These are phyloP conservation scores for Fusarium agapanthi DNA, from an alignment of 2,329 filamentous ascomycete species.

Conservation along the genomic window DNA sequence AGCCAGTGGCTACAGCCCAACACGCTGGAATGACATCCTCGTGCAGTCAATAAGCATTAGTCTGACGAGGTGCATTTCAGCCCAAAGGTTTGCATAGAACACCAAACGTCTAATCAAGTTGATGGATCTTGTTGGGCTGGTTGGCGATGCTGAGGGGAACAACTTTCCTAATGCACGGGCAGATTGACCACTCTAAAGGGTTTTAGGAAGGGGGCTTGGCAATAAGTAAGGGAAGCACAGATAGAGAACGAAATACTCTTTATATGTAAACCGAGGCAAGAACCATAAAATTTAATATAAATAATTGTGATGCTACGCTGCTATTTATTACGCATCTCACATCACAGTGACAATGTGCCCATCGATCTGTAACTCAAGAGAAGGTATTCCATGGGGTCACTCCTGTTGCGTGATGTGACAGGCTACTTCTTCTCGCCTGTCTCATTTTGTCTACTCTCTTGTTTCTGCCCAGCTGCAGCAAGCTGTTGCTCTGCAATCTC, in stretches of 20 bases:
- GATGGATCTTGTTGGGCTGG: too few relatives aligned
- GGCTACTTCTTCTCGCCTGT: neutral
- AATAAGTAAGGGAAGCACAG: fast-evolving
- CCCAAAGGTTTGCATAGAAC: neutral
- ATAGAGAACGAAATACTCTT: too few relatives aligned
- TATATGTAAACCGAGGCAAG: too few relatives aligned
- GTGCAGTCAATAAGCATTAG: neutral
- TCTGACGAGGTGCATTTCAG: neutral
- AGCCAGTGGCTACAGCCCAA: neutral
- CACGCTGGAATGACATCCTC: neutral
- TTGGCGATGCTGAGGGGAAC: too few relatives aligned
- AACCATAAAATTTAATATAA: too few relatives aligned
- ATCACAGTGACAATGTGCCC: neutral
- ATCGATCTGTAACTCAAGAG: fast-evolving
- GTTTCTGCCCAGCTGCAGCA: neutral
- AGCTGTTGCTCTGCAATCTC: neutral
- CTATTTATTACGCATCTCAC: too few relatives aligned
- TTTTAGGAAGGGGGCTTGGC: too few relatives aligned
- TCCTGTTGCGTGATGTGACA: neutral
- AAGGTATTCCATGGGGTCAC: neutral
- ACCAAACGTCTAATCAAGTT: too few relatives aligned
- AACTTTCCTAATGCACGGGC: too few relatives aligned
- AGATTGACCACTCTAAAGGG: too few relatives aligned
- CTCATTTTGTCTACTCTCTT: fast-evolving
- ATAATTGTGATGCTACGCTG: too few relatives aligned